Percentiles rank a stretch among this genome's conserved stretches.
These are phyloP conservation scores for Coemansia sp. DNA, from an alignment of 192 early-diverging fungal species.

Conservation along the genomic window DNA sequence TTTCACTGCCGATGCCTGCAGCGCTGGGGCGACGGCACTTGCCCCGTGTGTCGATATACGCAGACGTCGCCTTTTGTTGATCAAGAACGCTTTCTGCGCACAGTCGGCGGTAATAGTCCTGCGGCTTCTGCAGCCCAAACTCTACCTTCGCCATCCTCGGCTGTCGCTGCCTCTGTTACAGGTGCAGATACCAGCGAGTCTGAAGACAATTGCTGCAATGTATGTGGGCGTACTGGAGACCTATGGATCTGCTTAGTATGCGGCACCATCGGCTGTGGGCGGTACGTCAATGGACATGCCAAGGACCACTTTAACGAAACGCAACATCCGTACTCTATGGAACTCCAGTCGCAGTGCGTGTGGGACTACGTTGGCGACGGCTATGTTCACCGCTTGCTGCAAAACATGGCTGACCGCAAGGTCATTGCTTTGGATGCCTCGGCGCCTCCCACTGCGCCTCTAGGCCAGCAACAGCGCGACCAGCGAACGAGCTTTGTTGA, in stretches of 20 bases:
- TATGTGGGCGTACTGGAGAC: slow-evolving; percentile 74
- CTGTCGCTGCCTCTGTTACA: background rate
- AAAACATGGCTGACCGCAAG: slow-evolving; percentile 90
- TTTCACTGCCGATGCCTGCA: slow-evolving; percentile 92
- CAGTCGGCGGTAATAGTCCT: slow-evolving; percentile 19
- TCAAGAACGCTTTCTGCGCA: slow-evolving; percentile 29
- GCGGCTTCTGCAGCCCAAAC: background rate
- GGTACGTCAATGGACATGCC: slow-evolving; percentile 90
- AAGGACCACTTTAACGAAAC: slow-evolving; percentile 84
- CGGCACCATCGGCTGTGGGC: slow-evolving; percentile 93
- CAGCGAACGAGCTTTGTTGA: slow-evolving; percentile 27
- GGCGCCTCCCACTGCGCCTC: background rate
- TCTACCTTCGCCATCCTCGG: background rate
- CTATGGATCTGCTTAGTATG: slow-evolving; percentile 98
- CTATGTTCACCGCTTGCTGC: slow-evolving; percentile 93
- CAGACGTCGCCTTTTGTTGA: slow-evolving; percentile 56
- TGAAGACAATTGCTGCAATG: slow-evolving; percentile 63
- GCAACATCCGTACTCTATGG: slow-evolving; percentile 85
- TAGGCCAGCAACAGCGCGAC: background rate
- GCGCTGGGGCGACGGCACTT: slow-evolving; percentile 90
- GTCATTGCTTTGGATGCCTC: slow-evolving; percentile 77
- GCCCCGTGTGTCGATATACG: slow-evolving; percentile 90
- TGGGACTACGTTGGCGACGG: slow-evolving; percentile 99
- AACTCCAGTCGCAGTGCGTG: slow-evolving; percentile 93
- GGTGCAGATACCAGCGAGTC: slow-evolving; percentile 18